Evolutionary conservation across 1,284 basidiomycete species (phyloP), one percentile per base, ranked within the genome.

Genomic region (Rhodotorula sp.): DNA sequence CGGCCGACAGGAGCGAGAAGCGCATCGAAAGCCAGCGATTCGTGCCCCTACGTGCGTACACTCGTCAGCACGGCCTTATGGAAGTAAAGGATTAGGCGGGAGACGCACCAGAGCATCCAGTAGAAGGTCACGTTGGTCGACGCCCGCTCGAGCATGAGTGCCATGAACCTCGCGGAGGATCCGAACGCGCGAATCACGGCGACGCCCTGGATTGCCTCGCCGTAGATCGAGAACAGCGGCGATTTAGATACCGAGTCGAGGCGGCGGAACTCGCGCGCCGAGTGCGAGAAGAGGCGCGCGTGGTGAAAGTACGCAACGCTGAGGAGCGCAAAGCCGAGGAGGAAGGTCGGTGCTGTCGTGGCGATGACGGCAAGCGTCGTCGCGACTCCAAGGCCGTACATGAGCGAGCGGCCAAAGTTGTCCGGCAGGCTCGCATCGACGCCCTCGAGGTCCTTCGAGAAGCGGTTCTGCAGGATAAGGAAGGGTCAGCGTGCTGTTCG

Each of bases 371-470:
- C 78, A n/a, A 91, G 81, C 10, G 89, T 91, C 0, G 89, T 90
- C 29, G 80, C 27, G 17, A 83, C 81, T 39, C 81, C 81, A 8
- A 84, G 78, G 19, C 75, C 80, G 71, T 84, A 84, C 61, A 89
- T 87, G 59, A 91, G 44, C 9, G 70, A 66, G 3, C 66, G 87
- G 53, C 91, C 91, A 81, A 95, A 91, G 81, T 94, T 89, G 80
- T 96, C 92, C 1, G 92, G 88, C 70, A 94, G 86, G 63, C 81
- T 87, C 74, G 91, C 92, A 80, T 97, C 94, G 66, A 97, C 88
- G 48, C 61, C 91, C 84, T 97, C 94, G 70, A 96, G 92, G 80
- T 97, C 94, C 81, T 97, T 96, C 54, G 93, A 92, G 78, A 97
- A 96, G 51, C 94, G 86, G 80, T 96, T 95, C 51, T 95, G 41